These are phyloP conservation scores for Orobanche coerulescens DNA, from an alignment of 257 asterid genomes.

Conservation along the genomic window DNA sequence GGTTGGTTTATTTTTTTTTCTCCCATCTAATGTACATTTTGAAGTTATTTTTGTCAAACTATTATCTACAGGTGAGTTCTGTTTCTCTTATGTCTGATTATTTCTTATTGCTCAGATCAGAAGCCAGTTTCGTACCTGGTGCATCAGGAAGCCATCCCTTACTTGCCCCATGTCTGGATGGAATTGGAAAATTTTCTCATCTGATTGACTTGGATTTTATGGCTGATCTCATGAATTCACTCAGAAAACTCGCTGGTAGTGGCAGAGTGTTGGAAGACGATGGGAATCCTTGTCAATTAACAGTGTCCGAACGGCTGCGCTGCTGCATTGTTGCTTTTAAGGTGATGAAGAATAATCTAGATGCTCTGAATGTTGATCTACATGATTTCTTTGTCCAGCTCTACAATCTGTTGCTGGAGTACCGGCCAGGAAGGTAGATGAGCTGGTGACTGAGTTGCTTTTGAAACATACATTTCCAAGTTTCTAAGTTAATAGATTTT, in stretches of 20 bases:
- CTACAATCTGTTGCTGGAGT: slow-evolving; percentile 77
- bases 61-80: slow-evolving; percentile 4
- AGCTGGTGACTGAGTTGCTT: neutral
- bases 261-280: slow-evolving; percentile 36
- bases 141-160: slow-evolving; percentile 58
- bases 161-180: slow-evolving; percentile 80
- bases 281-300: slow-evolving; percentile 39
- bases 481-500: no score
- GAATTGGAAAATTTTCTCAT: slow-evolving; percentile 86
- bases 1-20: neutral
- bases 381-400: slow-evolving; percentile 82
- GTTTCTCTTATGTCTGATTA: slow-evolving; percentile 14
- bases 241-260: slow-evolving; percentile 74
- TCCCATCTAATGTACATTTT: neutral
- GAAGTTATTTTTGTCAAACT: neutral
- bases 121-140: slow-evolving; percentile 30
- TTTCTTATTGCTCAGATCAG: slow-evolving; percentile 45
- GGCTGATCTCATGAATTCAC: slow-evolving; percentile 79
- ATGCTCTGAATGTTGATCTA: slow-evolving; percentile 87
- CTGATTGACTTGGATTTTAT: slow-evolving; percentile 86
- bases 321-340: slow-evolving; percentile 94
- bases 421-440: slow-evolving; percentile 80
- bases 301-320: slow-evolving; percentile 70
- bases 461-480: no score
- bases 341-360: slow-evolving; percentile 87